Base-by-base conservation (phyloP, 345 rosid species). In the Salix suchowensis region DNA sequence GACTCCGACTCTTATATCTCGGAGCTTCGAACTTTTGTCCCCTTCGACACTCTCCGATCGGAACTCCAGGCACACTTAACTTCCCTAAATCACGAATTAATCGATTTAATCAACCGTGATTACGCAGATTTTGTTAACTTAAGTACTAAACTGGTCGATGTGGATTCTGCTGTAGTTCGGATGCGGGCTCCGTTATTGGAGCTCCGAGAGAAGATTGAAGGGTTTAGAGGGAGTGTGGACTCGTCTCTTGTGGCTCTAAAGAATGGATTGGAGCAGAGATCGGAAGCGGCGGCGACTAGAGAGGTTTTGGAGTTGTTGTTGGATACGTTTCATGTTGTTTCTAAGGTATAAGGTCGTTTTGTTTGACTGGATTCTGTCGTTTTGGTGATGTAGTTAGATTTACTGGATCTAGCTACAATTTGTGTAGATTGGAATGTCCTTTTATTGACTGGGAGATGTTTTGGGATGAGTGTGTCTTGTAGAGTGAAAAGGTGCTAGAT, bases 61-160 rank as follows among this genome's bases (percentile, higher is more conserved):
- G 94, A 96, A 91, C 97, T 96, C 83, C 96, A 88, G 18, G 68
- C 90, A 3, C 93, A 94, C 82, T 89, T 92, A 23, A 86, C 98
- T 46, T 92, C 98, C 76, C 97, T 96, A 61, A 94, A 94, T 80
- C 94, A 91, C 74, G 99, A 96, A 80, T 91, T 96, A 55, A 89
- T 96, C 69, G 99, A 96, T 79, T 93, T 96, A 76, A 94, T 96
- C 89, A 96, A 96, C 80, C 97, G 98, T 52, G 99, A 96, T 82
- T 96, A 93, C 75, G 85, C 92, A n/a, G 99, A 93, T 83, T 94
- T 94, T 76, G 99, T 96, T 55, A 96, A 91, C 78, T 82, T 96
- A 72, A 92, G 95, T 84, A 96, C 98, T 67, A 94, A 96, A 88
- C 97, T 96, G 65, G 98, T 96, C 14, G 97, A 96, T 61, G 91